phyloP scores from a whole-genome alignment of 1,284 basidiomycete species.

The Athelia sp. region DNA sequence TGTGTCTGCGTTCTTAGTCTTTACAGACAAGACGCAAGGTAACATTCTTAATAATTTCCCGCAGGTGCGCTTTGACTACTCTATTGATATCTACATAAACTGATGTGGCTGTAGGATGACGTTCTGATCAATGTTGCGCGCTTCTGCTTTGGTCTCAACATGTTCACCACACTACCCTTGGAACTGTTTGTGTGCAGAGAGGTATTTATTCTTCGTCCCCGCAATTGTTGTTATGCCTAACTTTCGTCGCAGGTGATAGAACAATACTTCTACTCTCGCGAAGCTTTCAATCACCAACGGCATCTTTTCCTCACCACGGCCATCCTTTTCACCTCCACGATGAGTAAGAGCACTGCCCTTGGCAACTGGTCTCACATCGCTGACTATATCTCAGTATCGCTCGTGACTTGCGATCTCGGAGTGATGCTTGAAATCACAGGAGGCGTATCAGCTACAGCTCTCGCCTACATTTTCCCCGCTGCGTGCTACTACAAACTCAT shows the following conservation, averaged over 20 bases:
- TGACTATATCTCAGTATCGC: slow-evolving; percentile 54
- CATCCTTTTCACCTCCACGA: slow-evolving; percentile 81
- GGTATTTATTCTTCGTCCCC: slow-evolving; percentile 32
- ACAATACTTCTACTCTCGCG: slow-evolving; percentile 87
- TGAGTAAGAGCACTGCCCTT: slow-evolving; percentile 44
- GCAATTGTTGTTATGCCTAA: slow-evolving; percentile 5
- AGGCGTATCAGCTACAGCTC: slow-evolving; percentile 88
- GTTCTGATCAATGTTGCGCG: slow-evolving; percentile 89
- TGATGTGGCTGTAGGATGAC: slow-evolving; percentile 48
- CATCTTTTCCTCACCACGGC: slow-evolving; percentile 90
- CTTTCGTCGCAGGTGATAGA: slow-evolving; percentile 70
- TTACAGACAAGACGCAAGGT: slow-evolving; percentile 91
- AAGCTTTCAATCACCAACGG: slow-evolving; percentile 73
- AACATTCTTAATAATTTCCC: slow-evolving; percentile 95
- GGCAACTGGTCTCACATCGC: slow-evolving; percentile 19
- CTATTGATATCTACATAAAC: not conserved
- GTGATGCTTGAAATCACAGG: slow-evolving; percentile 98
- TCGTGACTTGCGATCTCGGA: slow-evolving; percentile 94
- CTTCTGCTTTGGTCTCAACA: slow-evolving; percentile 95
- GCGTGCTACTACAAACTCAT: slow-evolving; percentile 80
- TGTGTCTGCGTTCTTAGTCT: slow-evolving; percentile 88
- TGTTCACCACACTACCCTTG: slow-evolving; percentile 95
- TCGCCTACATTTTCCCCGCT: slow-evolving; percentile 94
- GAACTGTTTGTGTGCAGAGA: slow-evolving; percentile 95
- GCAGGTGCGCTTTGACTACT: slow-evolving; percentile 35